These are phyloP conservation scores for Panaeolus papilionaceus DNA, from an alignment of 768 basidiomycete genomes.

Conservation along the genomic window DNA sequence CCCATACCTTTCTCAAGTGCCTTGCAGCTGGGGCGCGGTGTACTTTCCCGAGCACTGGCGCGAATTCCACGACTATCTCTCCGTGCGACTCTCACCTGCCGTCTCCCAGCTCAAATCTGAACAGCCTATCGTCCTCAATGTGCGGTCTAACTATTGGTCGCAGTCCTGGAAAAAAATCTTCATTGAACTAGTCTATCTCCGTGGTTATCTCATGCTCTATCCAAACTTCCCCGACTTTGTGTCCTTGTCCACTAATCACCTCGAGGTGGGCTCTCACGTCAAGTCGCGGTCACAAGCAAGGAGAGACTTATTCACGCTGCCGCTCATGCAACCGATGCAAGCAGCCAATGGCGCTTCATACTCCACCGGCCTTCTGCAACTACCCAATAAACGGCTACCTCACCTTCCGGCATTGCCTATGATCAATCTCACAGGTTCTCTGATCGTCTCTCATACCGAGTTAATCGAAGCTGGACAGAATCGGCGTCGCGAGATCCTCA, in stretches of 20 bases:
- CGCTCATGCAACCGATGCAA: constrained; percentile 62
- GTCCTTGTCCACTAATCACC: constrained; percentile 89
- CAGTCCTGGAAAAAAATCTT: constrained; percentile 91
- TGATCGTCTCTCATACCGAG: constrained; percentile 41
- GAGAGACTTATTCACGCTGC: constrained; percentile 68
- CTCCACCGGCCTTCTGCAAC: constrained; percentile 52
- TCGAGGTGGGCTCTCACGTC: constrained; percentile 86
- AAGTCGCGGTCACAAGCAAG: constrained; percentile 63
- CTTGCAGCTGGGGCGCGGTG: constrained; percentile 91
- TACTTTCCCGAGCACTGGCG: constrained; percentile 92
- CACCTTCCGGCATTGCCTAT: constrained; percentile 63
- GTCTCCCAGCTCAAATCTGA: constrained; percentile 43
- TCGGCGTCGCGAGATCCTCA: constrained; percentile 39
- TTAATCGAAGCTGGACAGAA: constrained; percentile 7
- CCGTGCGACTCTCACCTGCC: constrained; percentile 67
- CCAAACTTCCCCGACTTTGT: constrained; percentile 77
- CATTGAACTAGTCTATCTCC: constrained; percentile 83
- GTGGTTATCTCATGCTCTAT: constrained; percentile 89
- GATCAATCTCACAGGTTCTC: constrained; percentile 66
- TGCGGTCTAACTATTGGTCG: constrained; percentile 83
- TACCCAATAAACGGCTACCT: constrained; percentile 63
- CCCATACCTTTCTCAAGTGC: constrained; percentile 86
- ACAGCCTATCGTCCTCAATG: constrained; percentile 66
- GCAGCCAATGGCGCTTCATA: constrained; percentile 20
- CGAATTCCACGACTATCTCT: constrained; percentile 82